A percentile compares a stretch with the other conserved stretches of the same genome.
Evolutionary conservation across 1,284 basidiomycete genomes (phyloP).

Genomic region (Leccinum angustisporum): DNA sequence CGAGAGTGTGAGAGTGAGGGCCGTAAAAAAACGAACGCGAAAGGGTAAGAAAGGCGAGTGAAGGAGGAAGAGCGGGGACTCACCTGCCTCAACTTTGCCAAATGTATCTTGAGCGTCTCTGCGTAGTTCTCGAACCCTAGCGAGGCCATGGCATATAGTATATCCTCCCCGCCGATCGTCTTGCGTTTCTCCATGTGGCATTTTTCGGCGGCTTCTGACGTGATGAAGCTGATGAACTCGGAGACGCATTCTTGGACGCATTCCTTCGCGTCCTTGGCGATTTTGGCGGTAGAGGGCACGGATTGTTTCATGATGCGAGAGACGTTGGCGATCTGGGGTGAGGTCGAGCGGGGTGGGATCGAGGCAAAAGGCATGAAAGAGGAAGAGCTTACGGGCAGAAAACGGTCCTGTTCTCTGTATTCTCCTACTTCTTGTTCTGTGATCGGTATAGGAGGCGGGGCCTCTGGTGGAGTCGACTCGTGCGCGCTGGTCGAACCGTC

Average conservation of each 20-base stretch:
- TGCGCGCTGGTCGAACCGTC: constrained; percentile 42
- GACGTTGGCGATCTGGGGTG: constrained; percentile 87
- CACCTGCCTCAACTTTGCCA: constrained; percentile 87
- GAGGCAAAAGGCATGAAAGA: background rate
- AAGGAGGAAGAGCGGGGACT: background rate
- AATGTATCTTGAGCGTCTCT: constrained; percentile 85
- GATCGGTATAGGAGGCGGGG: constrained; percentile 66
- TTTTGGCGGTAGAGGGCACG: constrained; percentile 90
- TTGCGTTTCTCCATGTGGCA: constrained; percentile 85
- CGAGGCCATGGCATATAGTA: constrained; percentile 83
- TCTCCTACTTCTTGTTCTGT: constrained; percentile 91
- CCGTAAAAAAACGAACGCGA: background rate
- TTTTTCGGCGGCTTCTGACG: constrained; percentile 86
- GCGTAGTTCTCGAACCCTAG: constrained; percentile 96
- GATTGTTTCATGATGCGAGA: constrained; percentile 92
- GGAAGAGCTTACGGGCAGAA: constrained; percentile 66
- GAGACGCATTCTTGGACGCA: constrained; percentile 96
- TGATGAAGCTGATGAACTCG: constrained; percentile 96
- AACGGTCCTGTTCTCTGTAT: constrained; percentile 90
- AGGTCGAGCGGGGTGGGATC: background rate
- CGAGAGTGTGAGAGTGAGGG: background rate
- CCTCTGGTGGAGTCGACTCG: constrained; percentile 41
- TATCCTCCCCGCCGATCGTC: constrained; percentile 90
- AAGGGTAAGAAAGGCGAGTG: background rate
- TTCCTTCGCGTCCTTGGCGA: constrained; percentile 96